phyloP scores from a whole-genome alignment of 352 stramenopile species.

The Peronospora belbahrii region DNA sequence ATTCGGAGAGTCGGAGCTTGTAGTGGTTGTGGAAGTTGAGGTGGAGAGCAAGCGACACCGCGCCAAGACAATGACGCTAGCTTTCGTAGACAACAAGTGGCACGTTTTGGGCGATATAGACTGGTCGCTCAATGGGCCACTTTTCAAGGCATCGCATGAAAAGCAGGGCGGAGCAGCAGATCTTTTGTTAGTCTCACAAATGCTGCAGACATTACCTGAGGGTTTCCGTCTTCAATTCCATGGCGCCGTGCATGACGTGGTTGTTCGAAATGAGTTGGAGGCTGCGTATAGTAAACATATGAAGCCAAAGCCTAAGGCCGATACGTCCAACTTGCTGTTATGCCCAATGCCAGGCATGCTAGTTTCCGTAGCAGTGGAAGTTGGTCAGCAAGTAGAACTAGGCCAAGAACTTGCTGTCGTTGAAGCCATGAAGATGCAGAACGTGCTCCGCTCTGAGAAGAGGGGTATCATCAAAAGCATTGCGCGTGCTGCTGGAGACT shows the following conservation, averaged over 20 bases:
- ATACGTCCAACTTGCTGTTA: slow-evolving; percentile 87
- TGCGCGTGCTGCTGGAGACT: slow-evolving; percentile 69
- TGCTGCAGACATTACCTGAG: slow-evolving; percentile 52
- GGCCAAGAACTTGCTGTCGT: slow-evolving; percentile 92
- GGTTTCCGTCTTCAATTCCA: slow-evolving; percentile 79
- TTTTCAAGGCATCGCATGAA: slow-evolving; percentile 42
- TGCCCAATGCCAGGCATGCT: slow-evolving; percentile 95
- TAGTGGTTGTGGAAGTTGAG: slow-evolving; percentile 47
- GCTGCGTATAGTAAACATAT: slow-evolving; percentile 85
- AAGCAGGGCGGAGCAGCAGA: slow-evolving; percentile 24
- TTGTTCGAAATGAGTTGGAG: slow-evolving; percentile 86
- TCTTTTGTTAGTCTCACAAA: slow-evolving; percentile 42
- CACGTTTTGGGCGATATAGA: slow-evolving; percentile 44
- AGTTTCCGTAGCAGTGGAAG: slow-evolving; percentile 70
- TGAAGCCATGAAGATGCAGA: slow-evolving; percentile 99
- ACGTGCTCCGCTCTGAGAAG: slow-evolving; percentile 90
- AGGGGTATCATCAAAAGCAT: slow-evolving; percentile 84
- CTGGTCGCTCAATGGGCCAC: slow-evolving; percentile 50
- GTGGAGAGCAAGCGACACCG: slow-evolving; percentile 32
- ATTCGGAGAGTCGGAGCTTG: slow-evolving; percentile 38
- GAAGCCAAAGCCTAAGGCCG: slow-evolving; percentile 85
- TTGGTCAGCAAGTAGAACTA: slow-evolving; percentile 89
- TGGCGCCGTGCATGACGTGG: slow-evolving; percentile 82
- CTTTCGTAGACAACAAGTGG: slow-evolving; percentile 38
- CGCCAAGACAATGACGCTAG: slow-evolving; percentile 28